phyloP scores from a whole-genome alignment of 352 stramenopile genomes.

The Globisporangium emineosum region DNA sequence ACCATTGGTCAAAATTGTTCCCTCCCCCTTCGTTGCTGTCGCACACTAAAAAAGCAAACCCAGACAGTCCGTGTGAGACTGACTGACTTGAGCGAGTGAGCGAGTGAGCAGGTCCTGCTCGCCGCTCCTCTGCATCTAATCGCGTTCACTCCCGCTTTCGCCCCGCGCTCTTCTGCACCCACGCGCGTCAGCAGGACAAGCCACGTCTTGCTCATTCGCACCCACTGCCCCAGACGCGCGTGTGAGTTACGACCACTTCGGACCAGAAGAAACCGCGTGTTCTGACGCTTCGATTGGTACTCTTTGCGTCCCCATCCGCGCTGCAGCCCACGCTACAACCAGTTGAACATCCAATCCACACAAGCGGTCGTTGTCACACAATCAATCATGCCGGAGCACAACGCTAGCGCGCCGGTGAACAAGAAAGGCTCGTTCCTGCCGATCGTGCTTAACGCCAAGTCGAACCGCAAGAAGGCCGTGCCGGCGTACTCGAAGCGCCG shows the following conservation, averaged over 20 bases:
- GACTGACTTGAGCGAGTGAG: no score
- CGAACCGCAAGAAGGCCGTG: slow-evolving; percentile 29
- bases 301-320: neutral
- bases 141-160: neutral
- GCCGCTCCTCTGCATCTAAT: slow-evolving; percentile 6
- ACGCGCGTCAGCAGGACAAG: neutral
- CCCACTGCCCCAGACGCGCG: neutral
- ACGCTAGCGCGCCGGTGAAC: neutral
- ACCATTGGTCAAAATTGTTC: neutral
- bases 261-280: neutral
- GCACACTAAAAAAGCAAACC: neutral
- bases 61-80: neutral
- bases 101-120: no score
- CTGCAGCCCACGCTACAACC: neutral
- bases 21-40: neutral
- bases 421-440: slow-evolving; percentile 42
- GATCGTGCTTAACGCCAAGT: slow-evolving; percentile 30
- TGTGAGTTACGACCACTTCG: neutral
- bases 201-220: neutral
- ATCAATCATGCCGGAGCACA: slow-evolving; percentile 26
- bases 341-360: neutral
- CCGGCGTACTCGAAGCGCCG: slow-evolving; percentile 21
- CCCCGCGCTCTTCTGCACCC: no score
- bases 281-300: neutral
- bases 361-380: neutral